phyloP scores from a whole-genome alignment of 768 basidiomycete species.

The Lactarius psammicola region DNA sequence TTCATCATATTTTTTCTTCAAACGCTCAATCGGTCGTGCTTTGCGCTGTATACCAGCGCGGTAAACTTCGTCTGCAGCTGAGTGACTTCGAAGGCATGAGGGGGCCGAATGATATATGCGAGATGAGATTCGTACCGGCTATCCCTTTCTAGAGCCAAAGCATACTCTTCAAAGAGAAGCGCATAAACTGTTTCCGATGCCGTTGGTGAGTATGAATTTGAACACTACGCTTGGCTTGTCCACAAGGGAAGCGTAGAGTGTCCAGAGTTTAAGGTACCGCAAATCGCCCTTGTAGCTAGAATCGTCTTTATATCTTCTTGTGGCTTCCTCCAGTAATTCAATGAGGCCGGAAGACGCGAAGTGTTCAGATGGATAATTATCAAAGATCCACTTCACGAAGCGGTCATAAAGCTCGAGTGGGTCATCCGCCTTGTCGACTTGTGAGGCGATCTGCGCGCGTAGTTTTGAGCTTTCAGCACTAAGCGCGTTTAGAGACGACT shows the following conservation, averaged over 20 bases:
- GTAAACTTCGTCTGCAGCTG: constrained; percentile 81
- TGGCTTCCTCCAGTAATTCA: constrained; percentile 81
- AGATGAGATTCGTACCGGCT: constrained; percentile 55
- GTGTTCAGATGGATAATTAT: constrained; percentile 68
- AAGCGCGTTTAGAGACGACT: constrained; percentile 10
- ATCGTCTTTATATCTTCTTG: constrained; percentile 78
- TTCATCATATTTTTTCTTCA: constrained; percentile 78
- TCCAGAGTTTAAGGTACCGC: constrained; percentile 91
- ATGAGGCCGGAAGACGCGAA: constrained; percentile 70
- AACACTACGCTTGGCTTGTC: constrained; percentile 67
- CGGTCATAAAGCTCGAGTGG: constrained; percentile 81
- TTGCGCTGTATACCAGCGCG: constrained; percentile 76
- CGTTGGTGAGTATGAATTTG: constrained; percentile 49
- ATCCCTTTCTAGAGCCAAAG: constrained; percentile 67
- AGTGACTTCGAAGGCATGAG: constrained; percentile 44
- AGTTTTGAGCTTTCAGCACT: constrained; percentile 17
- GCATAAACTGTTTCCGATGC: constrained; percentile 68
- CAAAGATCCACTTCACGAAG: constrained; percentile 88
- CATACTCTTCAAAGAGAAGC: constrained; percentile 89
- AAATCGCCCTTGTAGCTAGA: constrained; percentile 82
- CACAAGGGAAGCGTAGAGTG: constrained; percentile 77
- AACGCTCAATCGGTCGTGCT: constrained; percentile 78
- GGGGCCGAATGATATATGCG: neutral
- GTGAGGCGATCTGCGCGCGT: constrained; percentile 37
- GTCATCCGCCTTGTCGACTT: constrained; percentile 67